Evolutionary conservation across 1,284 basidiomycete genomes (phyloP), one percentile per base, ranked within the genome.

Genomic region (Trichosporon asahii): DNA sequence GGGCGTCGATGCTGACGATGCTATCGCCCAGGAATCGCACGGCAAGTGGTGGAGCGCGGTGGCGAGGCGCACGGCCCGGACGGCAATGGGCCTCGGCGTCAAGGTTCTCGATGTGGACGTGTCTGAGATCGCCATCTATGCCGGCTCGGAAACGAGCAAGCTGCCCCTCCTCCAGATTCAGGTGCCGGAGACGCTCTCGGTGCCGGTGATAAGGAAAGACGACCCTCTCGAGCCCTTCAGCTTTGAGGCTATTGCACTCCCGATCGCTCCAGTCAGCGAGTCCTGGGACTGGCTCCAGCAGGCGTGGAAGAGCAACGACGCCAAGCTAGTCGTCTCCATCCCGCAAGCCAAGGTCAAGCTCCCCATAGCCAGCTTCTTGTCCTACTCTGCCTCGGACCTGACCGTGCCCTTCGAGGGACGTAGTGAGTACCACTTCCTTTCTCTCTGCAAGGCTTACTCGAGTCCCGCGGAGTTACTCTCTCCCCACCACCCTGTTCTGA

Each of bases 41-140:
- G 74, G 76, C 2, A 74, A 46, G 0, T 83, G 82, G 82, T 84
- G 83, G 83, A 79, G 82, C 61, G 21, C 64, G 2, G 27, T 82
- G 11, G 70, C 82, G 21, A 69, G 71, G 7, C 73, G 35, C 3
- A 68, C 74, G 1, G 79, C 76, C 2, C 71, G 74, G 66, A 67
- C 66, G 29, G 66, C 71, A 0, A 25, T 79, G 25, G 69, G 71
- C 7, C 68, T 67, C 2, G 49, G 80, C 9, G 66, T 71, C 0
- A 61, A 60, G 3, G 65, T 68, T 57, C 64, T 81, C 14, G 44
- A 67, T 4, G 74, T 81, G 14, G 53, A 68, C 7, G 61, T 79
- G 14, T 71, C 76, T 0, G 33, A 66, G 15, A 46, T 73, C n/a
- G 23, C 61, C 15, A 65, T 73, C 21, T 69, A 66, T 60, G 27